Percentiles rank a stretch among this genome's conserved stretches.
These are phyloP conservation scores for Seiridium unicorne DNA, from an alignment of 2,329 filamentous ascomycete genomes.

Conservation along the genomic window DNA sequence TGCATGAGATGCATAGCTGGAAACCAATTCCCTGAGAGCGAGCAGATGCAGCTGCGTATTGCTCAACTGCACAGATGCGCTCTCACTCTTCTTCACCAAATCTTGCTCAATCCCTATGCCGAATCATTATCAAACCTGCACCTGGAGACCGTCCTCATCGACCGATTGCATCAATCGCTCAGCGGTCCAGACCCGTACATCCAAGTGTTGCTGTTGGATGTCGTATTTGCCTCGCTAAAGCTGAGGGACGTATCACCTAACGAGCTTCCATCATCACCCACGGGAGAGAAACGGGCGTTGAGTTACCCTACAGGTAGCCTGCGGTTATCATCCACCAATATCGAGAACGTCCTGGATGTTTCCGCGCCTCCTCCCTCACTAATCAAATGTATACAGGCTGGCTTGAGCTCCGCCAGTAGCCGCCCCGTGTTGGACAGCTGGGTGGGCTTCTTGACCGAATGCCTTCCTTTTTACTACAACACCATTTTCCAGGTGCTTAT, in stretches of 20 bases:
- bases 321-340: constrained; percentile 34
- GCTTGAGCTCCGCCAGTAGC: constrained; percentile 72
- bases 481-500: constrained; percentile 88
- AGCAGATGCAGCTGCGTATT: constrained; percentile 45
- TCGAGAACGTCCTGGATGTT: constrained; percentile 21
- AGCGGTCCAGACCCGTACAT: constrained; percentile 64
- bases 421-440: constrained; percentile 84
- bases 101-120: constrained; percentile 64
- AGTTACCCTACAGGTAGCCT: constrained; percentile 41
- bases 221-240: constrained; percentile 72
- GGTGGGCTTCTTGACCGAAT: constrained; percentile 81
- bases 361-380: constrained; percentile 65
- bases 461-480: constrained; percentile 78
- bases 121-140: constrained; percentile 59
- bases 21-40: constrained; percentile 31
- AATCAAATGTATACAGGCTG: constrained; percentile 81
- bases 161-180: constrained; percentile 62
- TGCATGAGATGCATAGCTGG: constrained; percentile 62
- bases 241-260: constrained; percentile 48
- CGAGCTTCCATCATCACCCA: constrained; percentile 42
- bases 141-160: constrained; percentile 69
- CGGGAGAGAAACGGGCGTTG: constrained; percentile 44
- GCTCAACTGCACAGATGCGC: constrained; percentile 70
- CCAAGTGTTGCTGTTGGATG: constrained; percentile 75
- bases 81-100: constrained; percentile 67